Evolutionary conservation across 2,329 filamentous ascomycete genomes (phyloP), one percentile per base, ranked within the genome.

Genomic region (Aspergillus niger): DNA sequence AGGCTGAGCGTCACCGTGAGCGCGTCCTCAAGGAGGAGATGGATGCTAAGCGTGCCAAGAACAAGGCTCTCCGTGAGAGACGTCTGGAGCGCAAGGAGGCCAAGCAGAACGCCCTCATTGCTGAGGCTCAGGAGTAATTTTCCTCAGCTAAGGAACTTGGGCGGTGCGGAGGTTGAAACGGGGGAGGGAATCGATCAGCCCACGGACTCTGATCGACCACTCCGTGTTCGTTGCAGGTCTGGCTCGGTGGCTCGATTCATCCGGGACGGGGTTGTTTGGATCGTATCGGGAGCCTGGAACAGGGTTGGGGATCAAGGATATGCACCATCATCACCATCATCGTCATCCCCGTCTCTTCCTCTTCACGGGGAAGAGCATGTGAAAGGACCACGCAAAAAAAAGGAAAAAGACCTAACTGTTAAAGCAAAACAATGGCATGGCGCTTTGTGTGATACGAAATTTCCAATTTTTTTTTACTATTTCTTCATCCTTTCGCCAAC

Each of bases 1-100:
- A 99, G 91, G 95, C 95, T 76, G 95, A 99, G 91, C 96, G 96
- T 87, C 87, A 88, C 71, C 95, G 95, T 83, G 95, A 98, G 90
- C 89, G 89, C 84, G 83, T 89, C 78, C 88, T 99, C 83, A 94
- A 96, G 90, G 93, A 98, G 81, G 93, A 98, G 87, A 99, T 99
- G 95, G 95, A 98, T 81, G 92, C 91, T 86, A 98, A 97, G 90
- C 92, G 95, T 85, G 92, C 92, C 82, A 97, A 97, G 92, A 98
- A 92, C 89, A 98, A 97, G 93, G 95, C 95, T 79, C 95, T 95
- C 76, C 92, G 95, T 85, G 95, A 98, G 90, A 90, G 95, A 86
- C 95, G 95, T 89, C 83, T 89, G 83, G 92, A 97, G 87, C 91
- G 96, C 83, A 87, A 90, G 80, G 82, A 85, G 79, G 89, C 90